Evolutionary conservation across 2,329 filamentous ascomycete species (phyloP).

Genomic region (Microcyclosporella mali): DNA sequence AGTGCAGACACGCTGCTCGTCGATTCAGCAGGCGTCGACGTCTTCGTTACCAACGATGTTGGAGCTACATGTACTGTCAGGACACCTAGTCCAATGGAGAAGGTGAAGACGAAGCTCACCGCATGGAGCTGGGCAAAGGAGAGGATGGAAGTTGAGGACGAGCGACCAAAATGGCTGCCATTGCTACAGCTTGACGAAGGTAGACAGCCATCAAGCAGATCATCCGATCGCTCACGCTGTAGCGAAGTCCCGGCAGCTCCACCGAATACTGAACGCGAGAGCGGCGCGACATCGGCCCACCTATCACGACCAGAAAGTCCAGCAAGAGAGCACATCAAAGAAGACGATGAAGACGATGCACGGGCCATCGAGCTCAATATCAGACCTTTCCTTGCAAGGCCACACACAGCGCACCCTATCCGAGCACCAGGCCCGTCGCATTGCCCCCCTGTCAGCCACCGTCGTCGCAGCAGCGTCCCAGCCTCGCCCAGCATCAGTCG

Average conservation of each 20-base stretch:
- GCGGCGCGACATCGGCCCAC: slow-evolving; percentile 15
- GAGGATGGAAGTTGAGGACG: slow-evolving; percentile 6
- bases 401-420: slow-evolving; percentile 6
- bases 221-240: slow-evolving; percentile 7
- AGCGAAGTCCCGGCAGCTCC: slow-evolving; percentile 18
- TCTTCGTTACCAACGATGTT: slow-evolving; percentile 4
- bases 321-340: slow-evolving; percentile 5
- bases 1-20: slow-evolving; percentile 10
- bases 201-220: slow-evolving; percentile 1
- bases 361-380: slow-evolving; percentile 9
- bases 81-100: slow-evolving; percentile 14
- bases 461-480: slow-evolving; percentile 15
- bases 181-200: slow-evolving; percentile 10
- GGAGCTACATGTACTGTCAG: background rate
- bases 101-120: slow-evolving; percentile 22
- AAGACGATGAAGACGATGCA: slow-evolving; percentile 7
- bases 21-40: slow-evolving; percentile 3
- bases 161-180: slow-evolving; percentile 10
- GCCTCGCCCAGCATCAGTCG: slow-evolving; percentile 14
- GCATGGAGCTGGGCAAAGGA: slow-evolving; percentile 23
- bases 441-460: slow-evolving; percentile 2
- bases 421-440: slow-evolving; percentile 3
- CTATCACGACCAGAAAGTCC: slow-evolving; percentile 17
- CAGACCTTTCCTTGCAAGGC: slow-evolving; percentile 4
- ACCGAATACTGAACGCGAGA: slow-evolving; percentile 22